These are phyloP conservation scores for Ailanthus altissimus DNA, from an alignment of 345 rosid genomes.

Conservation along the genomic window DNA sequence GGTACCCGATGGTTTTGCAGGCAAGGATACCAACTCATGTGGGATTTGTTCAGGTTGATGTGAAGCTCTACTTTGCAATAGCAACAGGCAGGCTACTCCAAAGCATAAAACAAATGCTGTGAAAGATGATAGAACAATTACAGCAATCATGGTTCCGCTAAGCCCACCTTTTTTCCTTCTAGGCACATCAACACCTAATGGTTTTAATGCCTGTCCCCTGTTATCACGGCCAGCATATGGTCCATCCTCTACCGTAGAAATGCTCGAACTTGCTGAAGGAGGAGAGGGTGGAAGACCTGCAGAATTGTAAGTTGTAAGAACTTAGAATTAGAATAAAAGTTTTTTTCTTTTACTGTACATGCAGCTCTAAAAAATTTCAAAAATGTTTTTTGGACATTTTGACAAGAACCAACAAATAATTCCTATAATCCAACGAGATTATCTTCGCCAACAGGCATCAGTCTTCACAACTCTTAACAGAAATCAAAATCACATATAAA, in stretches of 20 bases:
- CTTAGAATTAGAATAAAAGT: conserved; percentile 3
- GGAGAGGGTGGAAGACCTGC: conserved; percentile 73
- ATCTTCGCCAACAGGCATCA: background rate
- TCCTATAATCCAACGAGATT: background rate
- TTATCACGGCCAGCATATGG: conserved; percentile 38
- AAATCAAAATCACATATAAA: background rate
- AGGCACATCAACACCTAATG: conserved; percentile 59
- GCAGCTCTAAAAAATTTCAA: background rate
- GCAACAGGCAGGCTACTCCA: conserved; percentile 41
- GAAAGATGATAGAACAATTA: conserved; percentile 53
- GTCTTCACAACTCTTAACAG: background rate
- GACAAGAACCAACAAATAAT: background rate
- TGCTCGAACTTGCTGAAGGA: conserved; percentile 44
- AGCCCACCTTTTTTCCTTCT: conserved; percentile 38
- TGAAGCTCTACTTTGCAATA: conserved; percentile 33
- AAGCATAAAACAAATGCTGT: conserved; percentile 38
- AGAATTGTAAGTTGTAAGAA: conserved; percentile 4
- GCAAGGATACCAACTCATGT: conserved; percentile 19
- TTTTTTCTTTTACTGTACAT: background rate
- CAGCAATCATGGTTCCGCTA: conserved; percentile 43
- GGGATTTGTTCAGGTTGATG: conserved; percentile 29
- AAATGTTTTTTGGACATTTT: background rate
- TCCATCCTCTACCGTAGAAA: conserved; percentile 33
- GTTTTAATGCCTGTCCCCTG: conserved; percentile 44
- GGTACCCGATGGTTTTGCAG: conserved; percentile 49